Conservation (phyloP, 1,284 basidiomycete species). For the Leccinum fuscescens region DNA sequence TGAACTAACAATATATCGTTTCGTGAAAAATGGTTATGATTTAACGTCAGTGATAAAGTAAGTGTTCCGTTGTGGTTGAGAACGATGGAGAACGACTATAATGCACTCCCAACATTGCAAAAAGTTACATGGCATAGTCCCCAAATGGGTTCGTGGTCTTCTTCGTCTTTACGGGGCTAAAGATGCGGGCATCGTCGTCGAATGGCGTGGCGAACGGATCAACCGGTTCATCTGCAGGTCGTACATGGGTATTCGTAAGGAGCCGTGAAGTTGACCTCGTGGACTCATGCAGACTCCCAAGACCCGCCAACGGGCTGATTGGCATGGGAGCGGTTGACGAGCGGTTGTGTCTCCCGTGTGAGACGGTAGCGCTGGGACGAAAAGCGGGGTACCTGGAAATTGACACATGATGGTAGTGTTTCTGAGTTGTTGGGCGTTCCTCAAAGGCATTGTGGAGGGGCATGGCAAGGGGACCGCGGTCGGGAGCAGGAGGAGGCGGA, state of each 20-base stretch:
- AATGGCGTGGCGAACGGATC: slow-evolving; percentile 76
- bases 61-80: neutral
- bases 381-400: slow-evolving; percentile 16
- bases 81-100: neutral
- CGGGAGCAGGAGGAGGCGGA: slow-evolving; percentile 20
- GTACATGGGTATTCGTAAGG: slow-evolving; percentile 46
- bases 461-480: slow-evolving; percentile 38
- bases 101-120: neutral
- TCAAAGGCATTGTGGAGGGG: slow-evolving; percentile 58
- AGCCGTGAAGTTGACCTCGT: slow-evolving; percentile 44
- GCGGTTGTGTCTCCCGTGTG: slow-evolving; percentile 28
- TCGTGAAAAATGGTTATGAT: slow-evolving; percentile 7
- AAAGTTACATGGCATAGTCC: slow-evolving; percentile 26
- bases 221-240: slow-evolving; percentile 35
- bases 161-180: slow-evolving; percentile 18
- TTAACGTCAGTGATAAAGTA: slow-evolving; percentile 19
- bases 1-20: slow-evolving; percentile 12
- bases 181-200: slow-evolving; percentile 59
- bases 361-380: neutral
- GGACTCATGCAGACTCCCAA: slow-evolving; percentile 29
- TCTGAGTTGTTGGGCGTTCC: slow-evolving; percentile 20
- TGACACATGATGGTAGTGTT: slow-evolving; percentile 20
- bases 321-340: slow-evolving; percentile 31
- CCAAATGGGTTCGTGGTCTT: slow-evolving; percentile 31
- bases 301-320: slow-evolving; percentile 17